Evolutionary conservation across 148 eudicot genomes (phyloP).

Genomic region (Nepenthes mirabilis): DNA sequence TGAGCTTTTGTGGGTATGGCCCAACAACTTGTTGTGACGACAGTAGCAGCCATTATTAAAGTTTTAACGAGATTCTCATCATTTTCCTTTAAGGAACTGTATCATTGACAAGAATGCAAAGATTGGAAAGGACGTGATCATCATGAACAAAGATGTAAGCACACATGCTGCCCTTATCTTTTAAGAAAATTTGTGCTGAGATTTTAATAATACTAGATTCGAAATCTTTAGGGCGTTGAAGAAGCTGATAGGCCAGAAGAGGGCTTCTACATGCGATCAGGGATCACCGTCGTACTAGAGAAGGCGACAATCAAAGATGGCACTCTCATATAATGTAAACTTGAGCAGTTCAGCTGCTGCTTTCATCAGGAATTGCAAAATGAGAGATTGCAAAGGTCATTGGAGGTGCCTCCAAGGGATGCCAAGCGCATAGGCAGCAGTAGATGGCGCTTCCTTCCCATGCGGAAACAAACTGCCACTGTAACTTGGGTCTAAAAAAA

Average conservation of each 20-base stretch:
- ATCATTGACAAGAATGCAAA: constrained; percentile 93
- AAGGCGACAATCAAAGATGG: constrained; percentile 86
- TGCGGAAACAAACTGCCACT: too few relatives aligned
- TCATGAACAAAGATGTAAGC: constrained; percentile 85
- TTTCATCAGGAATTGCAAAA: too few relatives aligned
- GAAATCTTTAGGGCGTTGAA: constrained; percentile 43
- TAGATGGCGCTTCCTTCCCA: too few relatives aligned
- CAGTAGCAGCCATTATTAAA: not conserved
- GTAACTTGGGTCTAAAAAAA: too few relatives aligned
- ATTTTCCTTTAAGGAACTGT: constrained; percentile 38
- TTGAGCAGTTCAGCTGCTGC: not conserved
- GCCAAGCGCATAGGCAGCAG: too few relatives aligned
- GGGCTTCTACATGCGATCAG: constrained; percentile 89
- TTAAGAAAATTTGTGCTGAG: not conserved
- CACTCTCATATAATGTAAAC: constrained; percentile 37
- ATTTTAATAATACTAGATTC: not conserved
- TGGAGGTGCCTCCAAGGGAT: too few relatives aligned
- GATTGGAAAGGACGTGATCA: constrained; percentile 77
- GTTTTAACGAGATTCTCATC: not conserved
- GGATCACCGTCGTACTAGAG: constrained; percentile 70
- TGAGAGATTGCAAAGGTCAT: too few relatives aligned
- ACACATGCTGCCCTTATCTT: not conserved
- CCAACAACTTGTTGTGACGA: too few relatives aligned
- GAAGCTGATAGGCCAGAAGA: constrained; percentile 80
- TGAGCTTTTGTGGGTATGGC: too few relatives aligned